These are phyloP conservation scores for Colletotrichum australisinense DNA, from an alignment of 2,329 filamentous ascomycete genomes.

Conservation along the genomic window DNA sequence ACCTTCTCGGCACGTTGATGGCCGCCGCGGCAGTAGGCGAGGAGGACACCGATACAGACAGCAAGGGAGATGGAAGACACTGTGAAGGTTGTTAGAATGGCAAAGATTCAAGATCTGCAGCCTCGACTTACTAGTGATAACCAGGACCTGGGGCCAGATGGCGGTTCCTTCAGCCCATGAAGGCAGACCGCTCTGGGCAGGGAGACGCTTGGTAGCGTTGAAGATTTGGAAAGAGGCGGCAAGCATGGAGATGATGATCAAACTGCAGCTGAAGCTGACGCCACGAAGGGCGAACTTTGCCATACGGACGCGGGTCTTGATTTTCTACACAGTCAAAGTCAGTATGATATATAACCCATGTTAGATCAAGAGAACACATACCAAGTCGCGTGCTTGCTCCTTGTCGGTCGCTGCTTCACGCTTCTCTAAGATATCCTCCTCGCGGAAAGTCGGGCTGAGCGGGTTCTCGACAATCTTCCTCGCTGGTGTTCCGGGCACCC, in stretches of 20 bases:
- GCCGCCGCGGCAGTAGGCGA: slow-evolving; percentile 88
- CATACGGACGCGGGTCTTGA: slow-evolving; percentile 90
- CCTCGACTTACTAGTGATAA: slow-evolving; percentile 62
- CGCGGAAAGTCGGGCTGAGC: slow-evolving; percentile 89
- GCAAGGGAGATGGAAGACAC: slow-evolving; percentile 85
- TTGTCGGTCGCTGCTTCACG: slow-evolving; percentile 84
- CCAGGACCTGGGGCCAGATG: slow-evolving; percentile 89
- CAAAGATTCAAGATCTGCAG: not conserved
- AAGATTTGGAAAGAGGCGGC: slow-evolving; percentile 92
- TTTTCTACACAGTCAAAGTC: slow-evolving; percentile 70
- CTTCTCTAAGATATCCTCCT: slow-evolving; percentile 90
- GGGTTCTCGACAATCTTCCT: slow-evolving; percentile 76
- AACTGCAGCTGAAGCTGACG: slow-evolving; percentile 95
- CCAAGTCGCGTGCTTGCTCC: slow-evolving; percentile 87
- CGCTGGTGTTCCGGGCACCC: slow-evolving; percentile 83
- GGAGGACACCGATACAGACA: slow-evolving; percentile 83
- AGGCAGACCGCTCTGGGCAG: slow-evolving; percentile 82
- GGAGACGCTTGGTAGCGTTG: slow-evolving; percentile 82
- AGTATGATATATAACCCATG: slow-evolving; percentile 31
- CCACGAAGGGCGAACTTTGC: slow-evolving; percentile 96
- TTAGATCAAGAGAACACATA: slow-evolving; percentile 61
- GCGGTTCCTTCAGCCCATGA: slow-evolving; percentile 85
- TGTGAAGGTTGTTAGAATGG: not conserved
- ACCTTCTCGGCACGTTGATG: slow-evolving; percentile 92
- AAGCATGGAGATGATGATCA: slow-evolving; percentile 93